Conservation (phyloP, 1,284 basidiomycete genomes). For the Ceratobasidium sp. region DNA sequence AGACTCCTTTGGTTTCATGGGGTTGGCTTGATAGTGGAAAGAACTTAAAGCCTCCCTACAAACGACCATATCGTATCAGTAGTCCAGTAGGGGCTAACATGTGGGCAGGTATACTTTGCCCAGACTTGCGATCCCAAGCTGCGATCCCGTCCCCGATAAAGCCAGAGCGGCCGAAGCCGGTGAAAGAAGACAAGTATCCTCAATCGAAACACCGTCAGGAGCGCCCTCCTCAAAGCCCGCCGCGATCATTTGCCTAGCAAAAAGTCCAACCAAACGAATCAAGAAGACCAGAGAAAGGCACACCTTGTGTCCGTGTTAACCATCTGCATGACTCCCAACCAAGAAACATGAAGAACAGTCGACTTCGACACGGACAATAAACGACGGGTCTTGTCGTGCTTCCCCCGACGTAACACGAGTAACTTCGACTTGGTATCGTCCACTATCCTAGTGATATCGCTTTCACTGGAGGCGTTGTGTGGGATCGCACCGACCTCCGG, state of each 20-base stretch:
- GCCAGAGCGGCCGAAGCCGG: conserved; percentile 30
- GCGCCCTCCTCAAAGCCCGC: conserved; percentile 22
- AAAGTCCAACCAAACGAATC: neutral
- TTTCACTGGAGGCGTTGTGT: neutral
- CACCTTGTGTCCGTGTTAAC: conserved; percentile 24
- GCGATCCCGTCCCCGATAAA: neutral
- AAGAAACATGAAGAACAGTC: conserved; percentile 31
- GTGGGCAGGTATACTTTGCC: conserved; percentile 3
- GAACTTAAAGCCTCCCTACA: conserved; percentile 20
- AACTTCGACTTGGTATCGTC: conserved; percentile 14
- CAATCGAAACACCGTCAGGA: conserved; percentile 21
- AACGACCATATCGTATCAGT: neutral
- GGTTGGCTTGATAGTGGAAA: neutral
- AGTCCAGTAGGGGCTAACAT: too few relatives aligned
- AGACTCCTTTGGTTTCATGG: conserved; percentile 32
- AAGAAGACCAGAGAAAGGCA: neutral
- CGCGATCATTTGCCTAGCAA: conserved; percentile 28
- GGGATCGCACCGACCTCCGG: neutral
- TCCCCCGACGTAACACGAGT: conserved; percentile 15
- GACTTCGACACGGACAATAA: conserved; percentile 5
- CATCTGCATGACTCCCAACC: conserved; percentile 38
- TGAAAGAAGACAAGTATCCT: conserved; percentile 36
- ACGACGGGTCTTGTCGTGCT: conserved; percentile 41
- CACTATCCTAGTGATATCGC: conserved; percentile 3
- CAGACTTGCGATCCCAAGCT: conserved; percentile 27